Evolutionary conservation across 2,329 filamentous ascomycete genomes (phyloP).

Genomic region (Iodosphaeria phyllophila): DNA sequence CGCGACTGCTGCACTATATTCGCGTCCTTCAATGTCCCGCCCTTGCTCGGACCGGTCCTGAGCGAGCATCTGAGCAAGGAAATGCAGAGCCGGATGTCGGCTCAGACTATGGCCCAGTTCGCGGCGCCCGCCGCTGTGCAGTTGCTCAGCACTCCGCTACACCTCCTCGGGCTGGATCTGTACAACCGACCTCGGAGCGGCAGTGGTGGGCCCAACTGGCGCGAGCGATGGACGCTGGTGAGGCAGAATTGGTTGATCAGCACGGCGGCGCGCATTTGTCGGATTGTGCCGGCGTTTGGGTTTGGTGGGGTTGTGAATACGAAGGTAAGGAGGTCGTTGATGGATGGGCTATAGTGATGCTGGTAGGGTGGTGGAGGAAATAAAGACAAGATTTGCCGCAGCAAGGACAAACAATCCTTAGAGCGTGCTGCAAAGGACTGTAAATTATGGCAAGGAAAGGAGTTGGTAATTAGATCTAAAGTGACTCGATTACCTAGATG

Average conservation of each 20-base stretch:
- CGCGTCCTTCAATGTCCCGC: slow-evolving; percentile 77
- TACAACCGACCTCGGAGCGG: slow-evolving; percentile 61
- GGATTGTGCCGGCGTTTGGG: slow-evolving; percentile 80
- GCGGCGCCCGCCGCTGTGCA: slow-evolving; percentile 63
- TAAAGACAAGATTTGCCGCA: too few species aligned
- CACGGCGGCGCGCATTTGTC: slow-evolving; percentile 55
- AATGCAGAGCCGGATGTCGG: slow-evolving; percentile 27
- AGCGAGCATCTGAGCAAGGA: slow-evolving; percentile 33
- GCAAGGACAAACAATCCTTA: too few species aligned
- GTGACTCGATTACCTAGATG: too few species aligned
- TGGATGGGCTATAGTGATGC: slow-evolving; percentile 33
- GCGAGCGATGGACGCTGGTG: slow-evolving; percentile 49
- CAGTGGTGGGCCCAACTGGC: slow-evolving; percentile 20
- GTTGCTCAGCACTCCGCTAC: slow-evolving; percentile 62
- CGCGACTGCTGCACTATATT: slow-evolving; percentile 83
- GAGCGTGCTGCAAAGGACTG: too few species aligned
- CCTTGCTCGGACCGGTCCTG: slow-evolving; percentile 54
- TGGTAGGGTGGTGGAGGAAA: too few species aligned
- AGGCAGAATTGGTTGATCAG: slow-evolving; percentile 59
- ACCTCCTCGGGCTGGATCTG: slow-evolving; percentile 68
- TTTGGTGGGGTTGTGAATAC: slow-evolving; percentile 74
- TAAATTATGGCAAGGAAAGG: too few species aligned
- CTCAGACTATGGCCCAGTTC: slow-evolving; percentile 58
- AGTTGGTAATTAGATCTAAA: too few species aligned
- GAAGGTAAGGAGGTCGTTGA: slow-evolving; percentile 46